These are phyloP conservation scores for Lactarius psammicola DNA, from an alignment of 768 basidiomycete genomes.

Conservation along the genomic window DNA sequence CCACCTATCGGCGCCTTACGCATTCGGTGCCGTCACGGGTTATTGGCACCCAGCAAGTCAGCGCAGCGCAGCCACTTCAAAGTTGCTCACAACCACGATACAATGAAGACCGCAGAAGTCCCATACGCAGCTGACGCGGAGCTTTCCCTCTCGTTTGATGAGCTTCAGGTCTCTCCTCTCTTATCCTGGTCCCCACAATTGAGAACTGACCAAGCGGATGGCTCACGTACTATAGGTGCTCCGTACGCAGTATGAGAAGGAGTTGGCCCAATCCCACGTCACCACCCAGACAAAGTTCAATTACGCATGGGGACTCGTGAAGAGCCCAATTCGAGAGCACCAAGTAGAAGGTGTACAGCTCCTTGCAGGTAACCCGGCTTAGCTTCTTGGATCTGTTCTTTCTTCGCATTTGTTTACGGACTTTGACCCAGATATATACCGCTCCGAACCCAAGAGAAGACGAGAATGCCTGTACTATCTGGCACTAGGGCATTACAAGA, in stretches of 20 bases:
- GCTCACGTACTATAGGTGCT: conserved; percentile 59
- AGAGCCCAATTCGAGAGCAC: conserved; percentile 79
- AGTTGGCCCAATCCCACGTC: conserved; percentile 77
- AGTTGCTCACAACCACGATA: neutral
- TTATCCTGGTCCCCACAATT: neutral
- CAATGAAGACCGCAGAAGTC: conserved; percentile 69
- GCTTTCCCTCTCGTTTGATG: conserved; percentile 82
- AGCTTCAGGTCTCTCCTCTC: conserved; percentile 65
- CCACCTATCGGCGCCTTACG: neutral
- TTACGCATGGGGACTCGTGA: conserved; percentile 95
- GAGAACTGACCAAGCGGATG: conserved; percentile 1
- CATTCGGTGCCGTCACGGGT: neutral
- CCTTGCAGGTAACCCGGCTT: conserved; percentile 64
- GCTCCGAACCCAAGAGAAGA: conserved; percentile 78
- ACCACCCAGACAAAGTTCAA: conserved; percentile 97
- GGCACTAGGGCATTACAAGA: conserved; percentile 94
- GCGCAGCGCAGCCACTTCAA: neutral
- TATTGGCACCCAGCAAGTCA: neutral
- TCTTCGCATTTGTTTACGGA: neutral
- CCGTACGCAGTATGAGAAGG: conserved; percentile 83
- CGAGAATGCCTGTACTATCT: conserved; percentile 97
- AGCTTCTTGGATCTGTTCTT: conserved; percentile 16
- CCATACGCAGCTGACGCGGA: conserved; percentile 97
- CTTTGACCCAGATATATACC: conserved; percentile 73
- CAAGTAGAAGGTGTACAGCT: conserved; percentile 91